Percentiles rank a stretch among this genome's conserved stretches.
These are phyloP conservation scores for Neotropicomus parvogracilis DNA, from an alignment of 1,284 basidiomycete species.

Conservation along the genomic window DNA sequence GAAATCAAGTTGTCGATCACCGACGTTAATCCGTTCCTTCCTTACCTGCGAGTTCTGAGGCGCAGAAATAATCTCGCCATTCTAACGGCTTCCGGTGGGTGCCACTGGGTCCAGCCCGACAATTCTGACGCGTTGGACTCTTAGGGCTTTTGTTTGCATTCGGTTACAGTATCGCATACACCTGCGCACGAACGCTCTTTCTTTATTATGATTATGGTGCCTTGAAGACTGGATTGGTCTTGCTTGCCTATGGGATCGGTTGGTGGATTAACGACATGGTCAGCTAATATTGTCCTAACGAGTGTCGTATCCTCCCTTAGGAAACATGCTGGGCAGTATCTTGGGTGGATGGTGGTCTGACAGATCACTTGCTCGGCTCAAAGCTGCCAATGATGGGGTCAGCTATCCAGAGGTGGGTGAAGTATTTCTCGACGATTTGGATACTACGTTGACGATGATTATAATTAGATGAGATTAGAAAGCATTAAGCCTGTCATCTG, in stretches of 20 bases:
- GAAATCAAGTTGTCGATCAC: constrained; percentile 17
- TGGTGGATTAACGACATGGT: constrained; percentile 10
- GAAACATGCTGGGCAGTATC: constrained; percentile 66
- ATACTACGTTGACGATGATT: background rate
- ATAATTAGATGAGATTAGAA: constrained; percentile 64
- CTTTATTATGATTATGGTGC: constrained; percentile 67
- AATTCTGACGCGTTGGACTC: constrained; percentile 56
- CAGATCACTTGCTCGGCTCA: constrained; percentile 53
- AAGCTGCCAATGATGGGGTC: constrained; percentile 59
- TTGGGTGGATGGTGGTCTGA: constrained; percentile 80
- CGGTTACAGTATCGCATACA: constrained; percentile 68
- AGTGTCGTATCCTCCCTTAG: constrained; percentile 31
- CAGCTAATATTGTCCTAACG: background rate
- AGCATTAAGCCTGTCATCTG: constrained; percentile 58
- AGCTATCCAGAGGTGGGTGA: constrained; percentile 60
- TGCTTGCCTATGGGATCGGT: constrained; percentile 74
- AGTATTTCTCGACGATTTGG: too few species aligned
- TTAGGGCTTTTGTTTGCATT: constrained; percentile 68
- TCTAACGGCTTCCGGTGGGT: constrained; percentile 23
- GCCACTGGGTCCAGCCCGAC: background rate
- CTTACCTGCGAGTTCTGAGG: constrained; percentile 15
- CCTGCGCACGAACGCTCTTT: constrained; percentile 65
- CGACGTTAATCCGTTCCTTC: constrained; percentile 26
- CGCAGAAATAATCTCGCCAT: constrained; percentile 21
- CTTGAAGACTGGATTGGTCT: constrained; percentile 72